A percentile compares a stretch with the other conserved stretches of the same genome.
Conservation (phyloP, 495 filamentous ascomycete genomes). For the Cudoniella acicularis region DNA sequence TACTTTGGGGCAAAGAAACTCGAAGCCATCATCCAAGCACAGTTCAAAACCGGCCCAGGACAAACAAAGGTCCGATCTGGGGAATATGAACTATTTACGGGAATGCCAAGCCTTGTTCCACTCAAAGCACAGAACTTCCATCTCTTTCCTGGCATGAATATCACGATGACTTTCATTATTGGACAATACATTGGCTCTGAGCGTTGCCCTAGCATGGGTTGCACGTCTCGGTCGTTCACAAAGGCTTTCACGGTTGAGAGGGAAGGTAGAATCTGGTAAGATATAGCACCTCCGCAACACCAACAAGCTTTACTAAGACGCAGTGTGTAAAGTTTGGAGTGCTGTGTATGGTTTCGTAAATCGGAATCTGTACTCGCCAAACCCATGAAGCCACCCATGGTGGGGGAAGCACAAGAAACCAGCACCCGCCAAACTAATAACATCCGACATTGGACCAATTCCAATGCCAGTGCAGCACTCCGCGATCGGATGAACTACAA, state of each 20-base stretch:
- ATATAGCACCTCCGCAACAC: background rate
- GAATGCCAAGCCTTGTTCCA: background rate
- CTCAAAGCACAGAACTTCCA: background rate
- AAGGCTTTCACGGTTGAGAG: background rate
- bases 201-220: background rate
- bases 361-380: background rate
- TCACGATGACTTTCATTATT: background rate
- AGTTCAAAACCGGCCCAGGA: background rate
- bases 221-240: background rate
- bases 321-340: background rate
- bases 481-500: background rate
- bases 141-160: background rate
- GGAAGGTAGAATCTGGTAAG: background rate
- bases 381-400: background rate
- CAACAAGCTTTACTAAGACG: background rate
- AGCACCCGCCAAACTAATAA: background rate
- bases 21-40: constrained; percentile 1
- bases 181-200: background rate
- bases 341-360: background rate
- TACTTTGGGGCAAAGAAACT: background rate
- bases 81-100: constrained; percentile 2
- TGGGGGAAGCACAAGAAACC: background rate
- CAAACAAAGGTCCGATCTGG: background rate
- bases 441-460: background rate
- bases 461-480: background rate